These are phyloP conservation scores for Lentinula edodes DNA, from an alignment of 768 basidiomycete species.

Conservation along the genomic window DNA sequence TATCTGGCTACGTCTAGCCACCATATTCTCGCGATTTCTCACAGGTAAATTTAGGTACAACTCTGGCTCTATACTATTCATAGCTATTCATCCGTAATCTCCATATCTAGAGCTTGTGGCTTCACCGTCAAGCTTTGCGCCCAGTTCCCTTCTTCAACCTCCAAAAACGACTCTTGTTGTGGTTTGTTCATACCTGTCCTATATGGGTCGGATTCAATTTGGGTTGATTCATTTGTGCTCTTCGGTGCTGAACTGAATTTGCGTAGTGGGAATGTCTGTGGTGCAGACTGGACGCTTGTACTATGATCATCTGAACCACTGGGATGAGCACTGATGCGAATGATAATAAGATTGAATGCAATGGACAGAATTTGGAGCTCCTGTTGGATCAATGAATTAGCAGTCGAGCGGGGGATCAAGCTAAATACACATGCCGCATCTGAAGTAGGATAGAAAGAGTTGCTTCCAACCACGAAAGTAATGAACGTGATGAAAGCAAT, in stretches of 20 bases:
- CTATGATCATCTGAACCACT: neutral
- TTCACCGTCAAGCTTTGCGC: neutral
- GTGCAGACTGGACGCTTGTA: neutral
- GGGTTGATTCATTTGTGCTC: neutral
- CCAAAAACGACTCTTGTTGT: neutral
- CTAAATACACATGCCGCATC: neutral
- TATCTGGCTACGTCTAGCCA: no score
- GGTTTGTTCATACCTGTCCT: neutral
- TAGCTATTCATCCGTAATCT: no score
- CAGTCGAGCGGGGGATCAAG: neutral
- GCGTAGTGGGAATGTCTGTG: neutral
- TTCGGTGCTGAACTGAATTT: neutral
- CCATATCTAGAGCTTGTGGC: no score
- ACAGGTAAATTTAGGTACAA: no score
- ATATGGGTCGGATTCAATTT: neutral
- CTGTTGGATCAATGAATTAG: neutral
- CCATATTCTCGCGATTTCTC: no score
- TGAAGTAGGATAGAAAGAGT: conserved; percentile 6
- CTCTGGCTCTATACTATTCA: no score
- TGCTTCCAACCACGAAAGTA: conserved; percentile 3
- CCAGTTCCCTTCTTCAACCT: neutral
- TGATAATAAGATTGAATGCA: conserved; percentile 13
- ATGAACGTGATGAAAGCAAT: conserved; percentile 8
- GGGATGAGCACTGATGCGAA: neutral
- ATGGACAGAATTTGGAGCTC: conserved; percentile 9